phyloP scores from a whole-genome alignment of 352 stramenopile species.

The Pythium coloratum region DNA sequence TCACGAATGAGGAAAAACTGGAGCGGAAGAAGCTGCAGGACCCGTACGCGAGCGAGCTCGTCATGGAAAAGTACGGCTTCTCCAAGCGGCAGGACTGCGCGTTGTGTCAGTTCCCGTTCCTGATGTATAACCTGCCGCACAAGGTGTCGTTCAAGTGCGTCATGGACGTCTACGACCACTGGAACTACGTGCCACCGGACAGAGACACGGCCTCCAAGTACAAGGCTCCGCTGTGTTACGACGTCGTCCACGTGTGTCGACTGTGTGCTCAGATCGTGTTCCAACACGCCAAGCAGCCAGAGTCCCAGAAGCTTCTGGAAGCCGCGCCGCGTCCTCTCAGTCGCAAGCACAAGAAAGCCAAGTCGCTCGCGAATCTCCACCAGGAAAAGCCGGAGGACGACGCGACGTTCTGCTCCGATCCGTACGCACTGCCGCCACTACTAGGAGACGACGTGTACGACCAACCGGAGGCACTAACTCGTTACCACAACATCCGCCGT shows the following conservation, averaged over 20 bases:
- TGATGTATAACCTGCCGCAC: conserved; percentile 61
- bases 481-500: conserved; percentile 11
- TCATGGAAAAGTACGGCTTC: conserved; percentile 61
- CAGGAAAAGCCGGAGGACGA: conserved; percentile 7
- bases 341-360: conserved; percentile 22
- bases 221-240: conserved; percentile 64
- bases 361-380: conserved; percentile 20
- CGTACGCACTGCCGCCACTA: conserved; percentile 67
- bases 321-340: conserved; percentile 18
- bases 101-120: conserved; percentile 55
- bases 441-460: conserved; percentile 44
- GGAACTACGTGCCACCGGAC: conserved; percentile 55
- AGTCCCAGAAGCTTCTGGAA: conserved; percentile 4
- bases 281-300: conserved; percentile 39
- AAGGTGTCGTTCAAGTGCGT: conserved; percentile 79
- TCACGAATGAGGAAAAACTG: conserved; percentile 22
- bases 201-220: conserved; percentile 48
- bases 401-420: conserved; percentile 45
- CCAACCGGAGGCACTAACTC: conserved; percentile 23
- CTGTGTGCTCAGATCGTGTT: conserved; percentile 77
- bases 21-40: conserved; percentile 34
- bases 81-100: conserved; percentile 62
- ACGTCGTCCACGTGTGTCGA: conserved; percentile 69
- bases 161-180: conserved; percentile 69
- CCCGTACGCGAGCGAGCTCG: conserved; percentile 48